Conservation (phyloP, 225 moss, liverwort and hornwort species). For the Physcomitrellopsis africana region DNA sequence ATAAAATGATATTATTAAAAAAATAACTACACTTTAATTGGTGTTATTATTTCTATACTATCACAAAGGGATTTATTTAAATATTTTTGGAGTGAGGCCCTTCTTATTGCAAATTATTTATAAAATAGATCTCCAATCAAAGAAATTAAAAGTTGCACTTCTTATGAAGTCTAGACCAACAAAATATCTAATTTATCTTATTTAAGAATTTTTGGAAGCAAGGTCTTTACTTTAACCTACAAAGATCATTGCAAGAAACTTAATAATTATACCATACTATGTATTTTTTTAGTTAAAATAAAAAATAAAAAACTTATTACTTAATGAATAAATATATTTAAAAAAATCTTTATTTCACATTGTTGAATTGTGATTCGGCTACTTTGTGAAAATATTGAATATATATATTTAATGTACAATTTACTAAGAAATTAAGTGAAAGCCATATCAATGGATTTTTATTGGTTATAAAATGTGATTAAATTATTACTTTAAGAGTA, state of each 20-base stretch:
- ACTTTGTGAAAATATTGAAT: too few species aligned
- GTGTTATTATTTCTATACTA: not conserved
- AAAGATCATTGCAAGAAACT: not conserved
- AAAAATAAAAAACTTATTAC: too few species aligned
- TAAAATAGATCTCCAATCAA: not conserved
- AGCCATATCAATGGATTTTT: too few species aligned
- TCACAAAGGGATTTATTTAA: too few species aligned
- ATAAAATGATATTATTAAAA: not conserved
- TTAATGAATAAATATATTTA: too few species aligned
- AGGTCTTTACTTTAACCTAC: not conserved
- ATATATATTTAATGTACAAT: too few species aligned
- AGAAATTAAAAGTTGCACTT: not conserved
- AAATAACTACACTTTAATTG: not conserved
- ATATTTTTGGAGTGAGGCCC: not conserved
- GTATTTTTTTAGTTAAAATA: too few species aligned
- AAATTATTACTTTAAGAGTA: too few species aligned
- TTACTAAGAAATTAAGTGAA: not conserved
- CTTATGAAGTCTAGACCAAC: not conserved
- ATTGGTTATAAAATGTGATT: too few species aligned
- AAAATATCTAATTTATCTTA: not conserved
- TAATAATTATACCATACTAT: too few species aligned
- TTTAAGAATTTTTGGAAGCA: not conserved
- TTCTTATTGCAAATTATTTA: not conserved
- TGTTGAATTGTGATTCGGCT: too few species aligned
- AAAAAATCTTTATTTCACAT: too few species aligned